phyloP scores from a whole-genome alignment of 2,329 filamentous ascomycete species.

The Pestalotiopsis sp. region DNA sequence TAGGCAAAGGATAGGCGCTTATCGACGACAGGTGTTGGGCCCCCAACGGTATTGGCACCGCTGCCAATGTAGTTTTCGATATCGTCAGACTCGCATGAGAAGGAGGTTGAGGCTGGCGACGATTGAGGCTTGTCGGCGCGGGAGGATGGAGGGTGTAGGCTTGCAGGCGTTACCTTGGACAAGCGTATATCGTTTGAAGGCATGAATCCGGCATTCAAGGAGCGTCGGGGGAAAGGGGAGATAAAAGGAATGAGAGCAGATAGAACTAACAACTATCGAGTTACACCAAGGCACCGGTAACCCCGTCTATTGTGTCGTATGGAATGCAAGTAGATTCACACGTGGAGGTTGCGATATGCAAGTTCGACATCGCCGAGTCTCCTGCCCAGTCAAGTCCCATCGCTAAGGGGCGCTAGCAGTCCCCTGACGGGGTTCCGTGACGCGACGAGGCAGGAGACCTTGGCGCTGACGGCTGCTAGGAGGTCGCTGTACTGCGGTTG shows the following conservation, averaged over 20 bases:
- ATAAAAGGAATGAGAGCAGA: slow-evolving; percentile 2
- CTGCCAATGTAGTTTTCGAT: slow-evolving; percentile 28
- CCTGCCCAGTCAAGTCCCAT: not conserved
- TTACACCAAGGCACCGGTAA: not conserved
- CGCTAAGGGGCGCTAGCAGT: slow-evolving; percentile 4
- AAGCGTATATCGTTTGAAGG: slow-evolving; percentile 26
- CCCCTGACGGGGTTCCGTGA: slow-evolving; percentile 2
- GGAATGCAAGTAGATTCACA: slow-evolving; percentile 6
- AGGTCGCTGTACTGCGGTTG: not conserved
- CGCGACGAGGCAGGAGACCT: not conserved
- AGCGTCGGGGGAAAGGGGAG: slow-evolving; percentile 11
- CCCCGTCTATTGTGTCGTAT: not conserved
- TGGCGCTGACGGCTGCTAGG: not conserved
- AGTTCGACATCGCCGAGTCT: not conserved
- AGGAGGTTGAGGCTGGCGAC: slow-evolving; percentile 22
- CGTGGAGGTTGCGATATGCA: slow-evolving; percentile 11
- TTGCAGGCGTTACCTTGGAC: slow-evolving; percentile 24
- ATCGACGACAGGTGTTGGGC: slow-evolving; percentile 23
- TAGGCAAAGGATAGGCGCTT: slow-evolving; percentile 21
- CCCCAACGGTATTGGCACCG: slow-evolving; percentile 26
- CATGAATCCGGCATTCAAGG: slow-evolving; percentile 18
- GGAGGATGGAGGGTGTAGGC: slow-evolving; percentile 16
- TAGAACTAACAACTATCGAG: not conserved
- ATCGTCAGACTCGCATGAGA: slow-evolving; percentile 24
- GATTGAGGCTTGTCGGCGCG: slow-evolving; percentile 17